Conservation (phyloP, 2,329 filamentous ascomycete species). For the Ascochyta viciae-villosae region DNA sequence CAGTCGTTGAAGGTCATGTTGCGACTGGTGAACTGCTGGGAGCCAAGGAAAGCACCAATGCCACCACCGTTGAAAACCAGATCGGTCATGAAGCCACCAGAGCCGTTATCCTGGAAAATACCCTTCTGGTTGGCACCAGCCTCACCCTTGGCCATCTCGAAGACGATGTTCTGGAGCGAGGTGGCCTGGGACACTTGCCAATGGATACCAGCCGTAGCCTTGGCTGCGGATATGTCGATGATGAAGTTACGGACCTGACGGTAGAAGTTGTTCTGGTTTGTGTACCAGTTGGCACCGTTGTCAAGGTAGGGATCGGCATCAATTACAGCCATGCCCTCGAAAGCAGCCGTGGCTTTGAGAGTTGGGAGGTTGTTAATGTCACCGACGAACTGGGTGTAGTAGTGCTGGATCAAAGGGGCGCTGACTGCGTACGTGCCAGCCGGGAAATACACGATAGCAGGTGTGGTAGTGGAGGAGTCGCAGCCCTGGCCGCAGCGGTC, state of each 20-base stretch:
- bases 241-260: slow-evolving; percentile 62
- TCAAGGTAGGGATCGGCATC: slow-evolving; percentile 87
- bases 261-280: slow-evolving; percentile 64
- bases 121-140: slow-evolving; percentile 61
- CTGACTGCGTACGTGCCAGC: slow-evolving; percentile 85
- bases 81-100: slow-evolving; percentile 67
- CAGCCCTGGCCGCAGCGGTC: slow-evolving; percentile 81
- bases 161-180: slow-evolving; percentile 67
- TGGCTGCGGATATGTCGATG: slow-evolving; percentile 55
- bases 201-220: slow-evolving; percentile 62
- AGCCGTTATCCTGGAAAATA: slow-evolving; percentile 67
- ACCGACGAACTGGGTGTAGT: slow-evolving; percentile 93
- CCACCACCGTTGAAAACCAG: slow-evolving; percentile 67
- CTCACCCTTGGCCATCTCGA: slow-evolving; percentile 60
- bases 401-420: slow-evolving; percentile 80
- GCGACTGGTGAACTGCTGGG: slow-evolving; percentile 67
- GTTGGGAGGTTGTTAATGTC: slow-evolving; percentile 76
- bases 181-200: slow-evolving; percentile 74
- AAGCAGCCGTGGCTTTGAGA: slow-evolving; percentile 69
- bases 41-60: slow-evolving; percentile 66
- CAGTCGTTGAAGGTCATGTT: slow-evolving; percentile 60
- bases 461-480: slow-evolving; percentile 82
- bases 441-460: slow-evolving; percentile 91
- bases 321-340: slow-evolving; percentile 85
- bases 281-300: slow-evolving; percentile 58